These are phyloP conservation scores for Edaphochlamys debaryana DNA, from an alignment of 139 green algal genomes.

Conservation along the genomic window DNA sequence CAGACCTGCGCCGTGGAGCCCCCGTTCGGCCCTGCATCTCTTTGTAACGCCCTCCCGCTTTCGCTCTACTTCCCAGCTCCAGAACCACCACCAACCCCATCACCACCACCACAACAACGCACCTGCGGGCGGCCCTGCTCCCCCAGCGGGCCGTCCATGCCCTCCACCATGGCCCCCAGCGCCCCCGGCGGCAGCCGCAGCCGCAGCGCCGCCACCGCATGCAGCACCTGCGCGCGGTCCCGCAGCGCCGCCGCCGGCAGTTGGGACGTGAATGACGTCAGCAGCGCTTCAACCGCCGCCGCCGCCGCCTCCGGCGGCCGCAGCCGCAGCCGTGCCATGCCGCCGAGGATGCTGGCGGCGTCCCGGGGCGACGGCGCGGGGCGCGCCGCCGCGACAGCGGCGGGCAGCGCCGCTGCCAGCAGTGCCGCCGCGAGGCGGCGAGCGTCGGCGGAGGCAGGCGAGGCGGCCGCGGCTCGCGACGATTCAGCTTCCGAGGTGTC, in stretches of 20 bases:
- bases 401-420: neutral
- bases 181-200: neutral
- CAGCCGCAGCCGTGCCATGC: neutral
- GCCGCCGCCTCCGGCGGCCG: neutral
- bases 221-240: neutral
- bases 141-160: constrained; percentile 3
- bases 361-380: neutral
- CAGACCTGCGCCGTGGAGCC: too few relatives aligned
- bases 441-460: neutral
- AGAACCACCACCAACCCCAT: neutral
- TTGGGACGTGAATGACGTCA: neutral
- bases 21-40: too few relatives aligned
- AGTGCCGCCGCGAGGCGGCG: neutral
- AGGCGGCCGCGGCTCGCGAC: neutral
- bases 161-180: neutral
- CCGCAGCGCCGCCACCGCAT: neutral
- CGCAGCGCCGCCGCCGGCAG: neutral
- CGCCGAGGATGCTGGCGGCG: neutral
- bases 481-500: neutral
- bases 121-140: constrained; percentile 21
- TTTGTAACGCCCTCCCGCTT: neutral
- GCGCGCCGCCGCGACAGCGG: neutral
- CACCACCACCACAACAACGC: neutral
- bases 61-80: neutral
- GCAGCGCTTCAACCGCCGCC: neutral